Conservation (phyloP, 2,329 filamentous ascomycete species). For the Graphiopsis chlorocephala region DNA sequence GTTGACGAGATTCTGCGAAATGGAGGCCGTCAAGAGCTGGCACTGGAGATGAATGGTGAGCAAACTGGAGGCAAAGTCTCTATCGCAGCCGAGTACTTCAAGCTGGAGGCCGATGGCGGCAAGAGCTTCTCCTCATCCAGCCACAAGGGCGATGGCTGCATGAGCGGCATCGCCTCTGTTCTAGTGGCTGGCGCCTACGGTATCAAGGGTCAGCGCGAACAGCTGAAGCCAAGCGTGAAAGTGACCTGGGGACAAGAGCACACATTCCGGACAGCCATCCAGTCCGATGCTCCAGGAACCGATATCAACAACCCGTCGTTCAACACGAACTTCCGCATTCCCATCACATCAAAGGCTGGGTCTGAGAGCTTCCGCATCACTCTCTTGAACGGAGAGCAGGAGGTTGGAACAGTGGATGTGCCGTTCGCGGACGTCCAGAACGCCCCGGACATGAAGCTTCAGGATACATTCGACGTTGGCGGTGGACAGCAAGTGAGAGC, state of each 20-base stretch:
- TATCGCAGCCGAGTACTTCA: slow-evolving; percentile 42
- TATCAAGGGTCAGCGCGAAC: slow-evolving; percentile 44
- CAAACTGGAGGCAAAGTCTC: slow-evolving; percentile 37
- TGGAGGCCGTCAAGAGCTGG: slow-evolving; percentile 44
- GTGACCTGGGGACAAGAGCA: slow-evolving; percentile 43
- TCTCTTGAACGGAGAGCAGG: slow-evolving; percentile 37
- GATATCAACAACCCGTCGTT: slow-evolving; percentile 52
- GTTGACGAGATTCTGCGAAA: slow-evolving; percentile 41
- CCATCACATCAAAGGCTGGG: slow-evolving; percentile 36
- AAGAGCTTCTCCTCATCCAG: slow-evolving; percentile 32
- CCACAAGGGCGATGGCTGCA: slow-evolving; percentile 30
- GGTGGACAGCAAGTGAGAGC: slow-evolving; percentile 37
- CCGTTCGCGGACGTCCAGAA: slow-evolving; percentile 36
- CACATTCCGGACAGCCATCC: slow-evolving; percentile 41
- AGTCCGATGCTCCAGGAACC: slow-evolving; percentile 44
- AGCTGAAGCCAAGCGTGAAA: slow-evolving; percentile 47
- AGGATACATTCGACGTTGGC: slow-evolving; percentile 39
- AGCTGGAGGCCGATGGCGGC: slow-evolving; percentile 39
- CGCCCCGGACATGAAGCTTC: slow-evolving; percentile 32
- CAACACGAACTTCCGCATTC: slow-evolving; percentile 46
- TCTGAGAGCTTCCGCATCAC: slow-evolving; percentile 35
- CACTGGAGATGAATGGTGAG: slow-evolving; percentile 39
- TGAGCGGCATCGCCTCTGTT: slow-evolving; percentile 44
- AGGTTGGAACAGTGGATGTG: slow-evolving; percentile 37
- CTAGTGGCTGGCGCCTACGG: slow-evolving; percentile 44